These are phyloP conservation scores for Ophiostoma tasmaniense DNA, from an alignment of 2,329 filamentous ascomycete species.

Conservation along the genomic window DNA sequence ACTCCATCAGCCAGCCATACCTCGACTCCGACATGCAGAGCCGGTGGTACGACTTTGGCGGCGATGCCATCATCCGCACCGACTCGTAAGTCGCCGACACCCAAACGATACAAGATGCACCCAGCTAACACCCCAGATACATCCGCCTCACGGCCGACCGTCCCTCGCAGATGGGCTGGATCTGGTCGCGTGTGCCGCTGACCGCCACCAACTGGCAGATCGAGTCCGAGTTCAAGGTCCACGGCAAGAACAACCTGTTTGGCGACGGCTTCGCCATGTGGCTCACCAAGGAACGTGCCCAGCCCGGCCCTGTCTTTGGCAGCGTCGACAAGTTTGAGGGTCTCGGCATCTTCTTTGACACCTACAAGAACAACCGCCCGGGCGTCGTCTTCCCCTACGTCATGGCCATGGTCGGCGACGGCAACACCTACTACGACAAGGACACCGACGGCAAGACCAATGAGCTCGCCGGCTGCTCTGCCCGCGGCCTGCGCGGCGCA, in stretches of 20 bases:
- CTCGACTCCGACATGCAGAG: constrained; percentile 97
- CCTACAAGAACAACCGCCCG: constrained; percentile 98
- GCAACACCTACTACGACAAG: constrained; percentile 82
- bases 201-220: constrained; percentile 99
- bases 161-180: constrained; percentile 83
- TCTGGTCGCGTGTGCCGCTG: constrained; percentile 87
- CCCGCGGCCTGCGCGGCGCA: constrained; percentile 76
- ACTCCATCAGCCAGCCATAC: constrained; percentile 81
- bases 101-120: too few relatives aligned
- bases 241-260: constrained; percentile 80
- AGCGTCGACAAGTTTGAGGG: constrained; percentile 84
- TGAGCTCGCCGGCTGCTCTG: constrained; percentile 91
- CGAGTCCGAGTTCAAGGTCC: constrained; percentile 89
- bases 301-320: constrained; percentile 78
- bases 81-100: too few relatives aligned
- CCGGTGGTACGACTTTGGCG: constrained; percentile 98
- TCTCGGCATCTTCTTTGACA: constrained; percentile 91
- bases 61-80: constrained; percentile 75
- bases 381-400: constrained; percentile 94
- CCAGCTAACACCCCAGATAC: constrained; percentile 50
- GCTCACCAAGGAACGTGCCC: constrained; percentile 87
- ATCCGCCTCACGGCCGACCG: constrained; percentile 86
- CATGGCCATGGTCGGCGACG: constrained; percentile 97
- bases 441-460: constrained; percentile 87
- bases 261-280: constrained; percentile 97